These are phyloP conservation scores for Limonium bicolor DNA, from an alignment of 148 eudicot genomes.

Conservation along the genomic window DNA sequence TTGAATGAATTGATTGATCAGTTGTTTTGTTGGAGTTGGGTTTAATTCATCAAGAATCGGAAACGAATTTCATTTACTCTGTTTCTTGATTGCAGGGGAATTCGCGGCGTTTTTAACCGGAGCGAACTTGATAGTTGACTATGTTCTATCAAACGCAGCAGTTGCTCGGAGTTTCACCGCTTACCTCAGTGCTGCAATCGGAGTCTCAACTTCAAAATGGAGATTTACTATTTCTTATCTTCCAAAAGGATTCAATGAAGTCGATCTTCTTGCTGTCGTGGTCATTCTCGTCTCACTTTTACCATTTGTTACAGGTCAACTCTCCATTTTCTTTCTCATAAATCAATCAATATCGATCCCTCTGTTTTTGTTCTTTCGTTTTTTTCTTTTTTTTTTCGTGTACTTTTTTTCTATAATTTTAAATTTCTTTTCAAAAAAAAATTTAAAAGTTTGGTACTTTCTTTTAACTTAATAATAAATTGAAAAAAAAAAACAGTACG, in stretches of 20 bases:
- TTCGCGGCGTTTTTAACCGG: slow-evolving; percentile 75
- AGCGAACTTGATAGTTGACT: slow-evolving; percentile 62
- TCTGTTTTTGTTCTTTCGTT: not conserved
- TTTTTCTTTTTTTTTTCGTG: not conserved
- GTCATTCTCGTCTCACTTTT: slow-evolving; percentile 60
- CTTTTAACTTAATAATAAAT: no score
- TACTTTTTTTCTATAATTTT: slow-evolving; percentile 7
- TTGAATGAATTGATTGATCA: no score
- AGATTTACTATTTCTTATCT: slow-evolving; percentile 36
- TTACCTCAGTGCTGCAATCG: slow-evolving; percentile 55
- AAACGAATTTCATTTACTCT: no score
- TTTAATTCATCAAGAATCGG: no score
- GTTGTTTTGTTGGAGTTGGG: no score
- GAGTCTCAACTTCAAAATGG: slow-evolving; percentile 44
- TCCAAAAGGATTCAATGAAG: slow-evolving; percentile 73
- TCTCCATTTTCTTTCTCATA: not conserved
- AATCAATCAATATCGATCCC: not conserved
- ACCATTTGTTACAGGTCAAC: slow-evolving; percentile 80
- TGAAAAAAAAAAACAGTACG: no score
- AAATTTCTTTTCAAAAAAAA: no score
- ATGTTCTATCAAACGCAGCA: slow-evolving; percentile 79
- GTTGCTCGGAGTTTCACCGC: slow-evolving; percentile 77
- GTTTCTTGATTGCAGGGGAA: slow-evolving; percentile 28
- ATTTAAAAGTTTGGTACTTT: no score
- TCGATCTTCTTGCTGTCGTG: slow-evolving; percentile 65